Percentiles rank a stretch among this genome's conserved stretches.
These are phyloP conservation scores for Solanum hybrid DNA, from an alignment of 305 asterid species.

Conservation along the genomic window DNA sequence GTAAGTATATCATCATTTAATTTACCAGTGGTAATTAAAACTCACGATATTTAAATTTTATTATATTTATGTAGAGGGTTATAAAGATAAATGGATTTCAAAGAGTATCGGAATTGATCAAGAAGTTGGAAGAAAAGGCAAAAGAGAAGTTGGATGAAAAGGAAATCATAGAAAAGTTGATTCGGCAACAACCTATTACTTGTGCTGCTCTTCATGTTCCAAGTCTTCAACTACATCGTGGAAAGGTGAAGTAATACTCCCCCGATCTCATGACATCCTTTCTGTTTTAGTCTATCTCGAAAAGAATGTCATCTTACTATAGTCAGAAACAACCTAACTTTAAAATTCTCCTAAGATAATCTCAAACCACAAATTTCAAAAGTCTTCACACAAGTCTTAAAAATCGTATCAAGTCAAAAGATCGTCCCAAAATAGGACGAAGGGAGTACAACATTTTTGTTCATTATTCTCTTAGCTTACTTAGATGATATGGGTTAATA, in stretches of 20 bases:
- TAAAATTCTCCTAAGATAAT: too few species aligned
- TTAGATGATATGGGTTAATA: not conserved
- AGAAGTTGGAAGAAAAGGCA: not conserved
- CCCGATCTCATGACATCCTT: fast-evolving
- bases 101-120: not conserved
- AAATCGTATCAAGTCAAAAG: too few species aligned
- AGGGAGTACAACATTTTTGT: not conserved
- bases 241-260: not conserved
- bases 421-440: not conserved
- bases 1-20: not conserved
- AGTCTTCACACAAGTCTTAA: too few species aligned
- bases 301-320: not conserved
- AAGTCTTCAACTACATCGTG: not conserved
- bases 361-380: too few species aligned
- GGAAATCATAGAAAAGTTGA: not conserved
- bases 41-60: not conserved
- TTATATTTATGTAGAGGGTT: not conserved
- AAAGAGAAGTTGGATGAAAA: not conserved
- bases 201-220: not conserved
- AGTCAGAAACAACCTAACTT: too few species aligned
- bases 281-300: not conserved
- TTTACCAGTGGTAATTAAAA: not conserved
- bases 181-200: not conserved
- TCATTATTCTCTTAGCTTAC: not conserved
- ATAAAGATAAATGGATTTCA: not conserved